A percentile compares a stretch with the other conserved stretches of the same genome.
Conservation (phyloP, 768 basidiomycete genomes). For the Postia placenta region DNA sequence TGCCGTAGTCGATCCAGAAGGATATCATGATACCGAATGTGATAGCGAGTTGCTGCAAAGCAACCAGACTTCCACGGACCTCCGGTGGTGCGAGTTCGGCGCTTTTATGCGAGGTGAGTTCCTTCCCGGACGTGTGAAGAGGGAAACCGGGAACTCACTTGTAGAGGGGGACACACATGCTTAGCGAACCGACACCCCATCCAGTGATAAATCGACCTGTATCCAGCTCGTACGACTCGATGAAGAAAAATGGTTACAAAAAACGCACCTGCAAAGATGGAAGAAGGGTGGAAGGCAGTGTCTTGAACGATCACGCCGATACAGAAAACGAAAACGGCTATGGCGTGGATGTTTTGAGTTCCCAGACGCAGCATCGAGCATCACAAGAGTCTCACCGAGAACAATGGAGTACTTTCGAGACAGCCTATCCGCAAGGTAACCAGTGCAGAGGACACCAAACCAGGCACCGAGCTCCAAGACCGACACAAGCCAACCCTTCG, state of each 20-base stretch:
- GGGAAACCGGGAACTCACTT: slow-evolving; percentile 30
- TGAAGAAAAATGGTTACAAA: not conserved
- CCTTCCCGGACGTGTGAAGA: not conserved
- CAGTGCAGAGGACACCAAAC: slow-evolving; percentile 68
- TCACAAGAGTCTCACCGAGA: slow-evolving; percentile 31
- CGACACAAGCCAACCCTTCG: slow-evolving; percentile 68
- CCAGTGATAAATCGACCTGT: slow-evolving; percentile 68
- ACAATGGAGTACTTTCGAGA: slow-evolving; percentile 71
- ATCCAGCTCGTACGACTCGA: not conserved
- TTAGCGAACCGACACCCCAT: slow-evolving; percentile 74
- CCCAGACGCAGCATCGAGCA: not conserved
- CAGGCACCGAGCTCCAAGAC: slow-evolving; percentile 75
- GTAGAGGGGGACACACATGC: slow-evolving; percentile 81
- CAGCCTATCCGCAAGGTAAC: slow-evolving; percentile 65
- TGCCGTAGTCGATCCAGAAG: slow-evolving; percentile 44
- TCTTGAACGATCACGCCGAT: slow-evolving; percentile 74
- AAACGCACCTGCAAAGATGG: slow-evolving; percentile 56
- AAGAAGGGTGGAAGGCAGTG: slow-evolving; percentile 45
- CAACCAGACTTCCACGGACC: slow-evolving; percentile 75
- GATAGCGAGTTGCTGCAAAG: slow-evolving; percentile 78
- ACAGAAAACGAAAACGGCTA: slow-evolving; percentile 22
- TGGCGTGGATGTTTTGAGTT: not conserved
- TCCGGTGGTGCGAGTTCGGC: slow-evolving; percentile 70
- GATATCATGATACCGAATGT: slow-evolving; percentile 72
- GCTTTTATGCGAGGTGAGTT: slow-evolving; percentile 12